phyloP scores from a whole-genome alignment of 176 grass and related monocot genomes.

The Phoenix dactylifera region DNA sequence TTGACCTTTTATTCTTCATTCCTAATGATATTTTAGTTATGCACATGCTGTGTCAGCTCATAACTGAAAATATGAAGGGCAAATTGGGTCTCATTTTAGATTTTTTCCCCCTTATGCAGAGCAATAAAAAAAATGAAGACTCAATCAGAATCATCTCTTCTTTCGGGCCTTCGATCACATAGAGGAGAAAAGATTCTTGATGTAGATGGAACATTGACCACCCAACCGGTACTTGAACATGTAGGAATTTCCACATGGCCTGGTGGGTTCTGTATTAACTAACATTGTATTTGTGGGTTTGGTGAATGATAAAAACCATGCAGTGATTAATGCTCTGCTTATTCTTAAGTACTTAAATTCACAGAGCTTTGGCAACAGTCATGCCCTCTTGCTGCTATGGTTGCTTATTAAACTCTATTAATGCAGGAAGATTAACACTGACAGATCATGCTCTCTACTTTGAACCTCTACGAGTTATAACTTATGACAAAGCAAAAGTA shows the following conservation, averaged over 20 bases:
- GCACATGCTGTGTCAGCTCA: too few relatives aligned
- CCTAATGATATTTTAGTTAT: too few relatives aligned
- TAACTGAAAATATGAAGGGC: too few relatives aligned
- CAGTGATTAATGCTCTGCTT: background rate
- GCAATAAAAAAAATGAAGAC: slow-evolving; percentile 93
- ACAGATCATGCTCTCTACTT: slow-evolving; percentile 97
- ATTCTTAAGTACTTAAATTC: background rate
- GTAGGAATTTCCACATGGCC: slow-evolving; percentile 91
- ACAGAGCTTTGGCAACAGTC: too few relatives aligned
- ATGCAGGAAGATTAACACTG: slow-evolving; percentile 72
- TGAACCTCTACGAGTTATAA: slow-evolving; percentile 72
- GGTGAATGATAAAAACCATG: background rate
- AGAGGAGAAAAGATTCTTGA: slow-evolving; percentile 88
- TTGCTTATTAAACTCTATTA: slow-evolving; percentile 20
- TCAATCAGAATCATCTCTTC: slow-evolving; percentile 76
- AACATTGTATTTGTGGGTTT: slow-evolving; percentile 15
- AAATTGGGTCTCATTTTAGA: too few relatives aligned
- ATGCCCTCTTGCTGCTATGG: too few relatives aligned
- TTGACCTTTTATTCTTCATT: too few relatives aligned
- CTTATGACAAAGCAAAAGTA: slow-evolving; percentile 86
- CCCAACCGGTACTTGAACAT: slow-evolving; percentile 95
- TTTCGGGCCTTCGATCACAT: slow-evolving; percentile 49
- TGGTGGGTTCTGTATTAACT: slow-evolving; percentile 38
- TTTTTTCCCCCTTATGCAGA: slow-evolving; percentile 38
- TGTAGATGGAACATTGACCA: slow-evolving; percentile 91